Evolutionary conservation across 352 stramenopile species (phyloP).

Genomic region (Albugo laibachii): DNA sequence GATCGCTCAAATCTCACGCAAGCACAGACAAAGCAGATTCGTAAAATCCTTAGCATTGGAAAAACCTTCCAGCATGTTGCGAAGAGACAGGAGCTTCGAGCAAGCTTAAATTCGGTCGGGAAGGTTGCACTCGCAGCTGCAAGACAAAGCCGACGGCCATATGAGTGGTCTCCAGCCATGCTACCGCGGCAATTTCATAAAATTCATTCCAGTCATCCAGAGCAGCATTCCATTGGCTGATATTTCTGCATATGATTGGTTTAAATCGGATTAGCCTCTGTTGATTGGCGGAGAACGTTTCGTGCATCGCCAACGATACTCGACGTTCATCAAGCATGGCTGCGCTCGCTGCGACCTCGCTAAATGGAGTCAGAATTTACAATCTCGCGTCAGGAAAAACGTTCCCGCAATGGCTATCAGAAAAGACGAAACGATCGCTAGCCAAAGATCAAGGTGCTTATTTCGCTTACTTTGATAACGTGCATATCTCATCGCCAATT

Average conservation of each 20-base stretch:
- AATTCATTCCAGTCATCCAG: no score
- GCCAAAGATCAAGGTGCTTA: constrained; percentile 35
- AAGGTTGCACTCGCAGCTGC: constrained; percentile 50
- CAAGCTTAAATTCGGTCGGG: constrained; percentile 28
- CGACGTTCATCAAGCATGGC: constrained; percentile 19
- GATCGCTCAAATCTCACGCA: constrained; percentile 29
- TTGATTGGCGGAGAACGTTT: no score
- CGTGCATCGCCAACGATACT: no score
- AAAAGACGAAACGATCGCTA: constrained; percentile 71
- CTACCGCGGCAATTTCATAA: constrained; percentile 19
- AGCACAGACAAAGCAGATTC: constrained; percentile 27
- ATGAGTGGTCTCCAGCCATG: constrained; percentile 50
- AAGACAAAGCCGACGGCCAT: constrained; percentile 20
- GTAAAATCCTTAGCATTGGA: constrained; percentile 23
- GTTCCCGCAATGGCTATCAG: constrained; percentile 87
- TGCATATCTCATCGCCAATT: not conserved
- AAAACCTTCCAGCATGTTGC: constrained; percentile 35
- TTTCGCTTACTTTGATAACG: not conserved
- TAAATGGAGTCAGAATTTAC: constrained; percentile 92
- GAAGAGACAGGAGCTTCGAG: constrained; percentile 24
- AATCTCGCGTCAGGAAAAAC: constrained; percentile 87
- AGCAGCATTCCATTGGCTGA: no score
- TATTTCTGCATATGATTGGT: no score
- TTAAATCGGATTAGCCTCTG: no score
- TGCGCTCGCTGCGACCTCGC: constrained; percentile 56